Conservation (phyloP, 1,284 basidiomycete species). For the Ustilago lituana region DNA sequence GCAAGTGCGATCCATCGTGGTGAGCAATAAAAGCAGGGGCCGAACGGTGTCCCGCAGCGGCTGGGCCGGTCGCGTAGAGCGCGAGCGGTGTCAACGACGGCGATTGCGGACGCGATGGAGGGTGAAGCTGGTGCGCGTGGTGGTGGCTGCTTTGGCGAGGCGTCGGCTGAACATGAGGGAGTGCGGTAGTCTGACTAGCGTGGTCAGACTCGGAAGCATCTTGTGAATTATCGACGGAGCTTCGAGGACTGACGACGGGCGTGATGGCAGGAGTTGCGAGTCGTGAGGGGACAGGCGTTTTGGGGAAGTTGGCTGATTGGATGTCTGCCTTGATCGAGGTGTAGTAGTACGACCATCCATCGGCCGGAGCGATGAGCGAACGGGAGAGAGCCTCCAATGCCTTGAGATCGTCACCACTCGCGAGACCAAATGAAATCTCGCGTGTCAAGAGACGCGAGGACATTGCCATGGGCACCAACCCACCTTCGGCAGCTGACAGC, state of each 20-base stretch:
- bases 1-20: constrained; percentile 9
- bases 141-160: background rate
- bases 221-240: constrained; percentile 28
- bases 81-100: constrained; percentile 18
- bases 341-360: constrained; percentile 75
- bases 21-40: background rate
- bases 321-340: constrained; percentile 52
- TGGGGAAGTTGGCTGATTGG: constrained; percentile 40
- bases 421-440: constrained; percentile 76
- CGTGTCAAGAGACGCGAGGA: constrained; percentile 73
- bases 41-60: constrained; percentile 1
- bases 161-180: too few species aligned
- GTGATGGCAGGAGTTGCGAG: constrained; percentile 33
- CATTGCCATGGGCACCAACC: constrained; percentile 72
- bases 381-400: constrained; percentile 70
- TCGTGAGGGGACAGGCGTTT: constrained; percentile 44
- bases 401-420: constrained; percentile 73
- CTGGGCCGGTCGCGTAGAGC: too few species aligned
- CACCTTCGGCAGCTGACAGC: constrained; percentile 72
- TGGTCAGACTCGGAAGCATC: constrained; percentile 32
- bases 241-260: constrained; percentile 31
- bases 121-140: constrained; percentile 20
- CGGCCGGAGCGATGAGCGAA: constrained; percentile 70
- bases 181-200: constrained; percentile 5
- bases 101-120: constrained; percentile 26